phyloP scores from a whole-genome alignment of 306 rosid genomes.

The Ormosia semicastrata region DNA sequence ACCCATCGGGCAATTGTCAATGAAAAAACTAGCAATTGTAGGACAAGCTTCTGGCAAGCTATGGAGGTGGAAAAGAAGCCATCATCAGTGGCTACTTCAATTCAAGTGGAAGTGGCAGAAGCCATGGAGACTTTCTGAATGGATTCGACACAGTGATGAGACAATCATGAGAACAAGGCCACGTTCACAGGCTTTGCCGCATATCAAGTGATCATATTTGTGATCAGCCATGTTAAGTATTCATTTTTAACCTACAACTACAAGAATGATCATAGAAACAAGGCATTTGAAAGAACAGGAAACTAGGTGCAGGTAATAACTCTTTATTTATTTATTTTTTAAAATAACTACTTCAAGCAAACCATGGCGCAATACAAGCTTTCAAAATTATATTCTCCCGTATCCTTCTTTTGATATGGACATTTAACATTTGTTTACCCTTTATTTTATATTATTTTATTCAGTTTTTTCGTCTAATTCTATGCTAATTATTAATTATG shows the following conservation, averaged over 20 bases:
- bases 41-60: conserved; percentile 87
- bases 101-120: conserved; percentile 99
- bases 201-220: conserved; percentile 39
- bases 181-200: conserved; percentile 69
- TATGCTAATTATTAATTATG: neutral
- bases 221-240: conserved; percentile 35
- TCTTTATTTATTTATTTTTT: neutral
- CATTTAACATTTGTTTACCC: neutral
- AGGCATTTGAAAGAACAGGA: conserved; percentile 25
- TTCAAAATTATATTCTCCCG: neutral
- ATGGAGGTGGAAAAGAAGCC: conserved; percentile 99
- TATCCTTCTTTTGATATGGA: neutral
- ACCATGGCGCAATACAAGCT: neutral
- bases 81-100: conserved; percentile 93
- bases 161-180: conserved; percentile 80
- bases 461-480: neutral
- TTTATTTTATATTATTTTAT: neutral
- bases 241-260: conserved; percentile 38
- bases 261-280: conserved; percentile 26
- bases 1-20: conserved; percentile 78
- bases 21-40: conserved; percentile 71
- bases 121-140: conserved; percentile 98
- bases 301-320: conserved; percentile 33
- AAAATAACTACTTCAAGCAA: neutral
- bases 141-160: conserved; percentile 93